These are phyloP conservation scores for Begonia loranthoides DNA, from an alignment of 306 rosid genomes.

Conservation along the genomic window DNA sequence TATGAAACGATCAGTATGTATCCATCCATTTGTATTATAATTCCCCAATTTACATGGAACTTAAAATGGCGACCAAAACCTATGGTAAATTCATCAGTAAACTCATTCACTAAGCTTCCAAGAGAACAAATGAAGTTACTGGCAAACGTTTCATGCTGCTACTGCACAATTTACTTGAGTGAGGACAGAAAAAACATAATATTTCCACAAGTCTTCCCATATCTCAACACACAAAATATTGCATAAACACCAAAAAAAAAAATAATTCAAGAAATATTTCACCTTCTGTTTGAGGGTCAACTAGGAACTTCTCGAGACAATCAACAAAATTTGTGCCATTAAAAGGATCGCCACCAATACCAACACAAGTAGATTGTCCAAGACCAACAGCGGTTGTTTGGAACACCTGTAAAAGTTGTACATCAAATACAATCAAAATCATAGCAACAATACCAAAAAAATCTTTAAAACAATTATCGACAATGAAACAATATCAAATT, in stretches of 20 bases:
- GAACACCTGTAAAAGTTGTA: slow-evolving; percentile 50
- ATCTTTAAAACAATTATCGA: neutral
- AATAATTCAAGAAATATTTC: slow-evolving; percentile 7
- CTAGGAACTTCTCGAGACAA: slow-evolving; percentile 67
- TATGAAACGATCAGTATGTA: no score
- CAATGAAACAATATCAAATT: no score
- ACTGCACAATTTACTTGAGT: no score
- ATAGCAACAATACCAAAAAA: neutral
- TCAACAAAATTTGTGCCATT: slow-evolving; percentile 98
- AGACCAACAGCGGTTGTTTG: slow-evolving; percentile 98
- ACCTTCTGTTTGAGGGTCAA: slow-evolving; percentile 98
- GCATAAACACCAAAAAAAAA: neutral
- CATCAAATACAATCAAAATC: neutral
- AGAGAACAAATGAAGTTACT: no score
- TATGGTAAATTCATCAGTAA: no score
- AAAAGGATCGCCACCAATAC: slow-evolving; percentile 98
- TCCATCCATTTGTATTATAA: no score
- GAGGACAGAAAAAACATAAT: no score
- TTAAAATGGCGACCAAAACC: no score
- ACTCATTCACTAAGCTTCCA: no score
- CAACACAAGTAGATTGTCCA: slow-evolving; percentile 99
- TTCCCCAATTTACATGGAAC: no score
- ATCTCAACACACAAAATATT: neutral
- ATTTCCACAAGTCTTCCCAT: no score
- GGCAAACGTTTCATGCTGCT: no score